These are phyloP conservation scores for Blastobotrys malaysiensis DNA, from an alignment of 1,139 yeast genomes.

Conservation along the genomic window DNA sequence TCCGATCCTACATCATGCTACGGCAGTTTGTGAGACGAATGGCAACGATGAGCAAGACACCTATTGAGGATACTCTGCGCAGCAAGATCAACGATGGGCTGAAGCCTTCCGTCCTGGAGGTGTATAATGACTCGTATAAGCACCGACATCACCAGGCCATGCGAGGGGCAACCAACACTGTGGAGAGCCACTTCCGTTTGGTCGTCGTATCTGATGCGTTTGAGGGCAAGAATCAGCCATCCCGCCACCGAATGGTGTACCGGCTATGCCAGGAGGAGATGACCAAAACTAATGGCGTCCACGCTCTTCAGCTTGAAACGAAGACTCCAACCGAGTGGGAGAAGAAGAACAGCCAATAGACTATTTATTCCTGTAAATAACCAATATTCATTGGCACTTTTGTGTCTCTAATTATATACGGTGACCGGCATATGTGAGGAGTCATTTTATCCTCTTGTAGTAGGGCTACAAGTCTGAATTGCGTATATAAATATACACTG, in stretches of 20 bases:
- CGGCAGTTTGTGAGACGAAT: background rate
- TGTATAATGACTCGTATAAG: conserved; percentile 78
- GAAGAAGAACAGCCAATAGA: conserved; percentile 15
- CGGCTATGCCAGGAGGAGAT: conserved; percentile 66
- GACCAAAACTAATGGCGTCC: conserved; percentile 60
- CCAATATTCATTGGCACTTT: background rate
- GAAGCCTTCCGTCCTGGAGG: conserved; percentile 48
- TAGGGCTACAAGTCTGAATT: background rate
- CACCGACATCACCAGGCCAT: conserved; percentile 88
- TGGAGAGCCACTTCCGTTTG: conserved; percentile 73
- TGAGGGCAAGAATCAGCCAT: conserved; percentile 60
- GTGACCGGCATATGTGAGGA: background rate
- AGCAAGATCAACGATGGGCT: conserved; percentile 44
- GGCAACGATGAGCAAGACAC: background rate
- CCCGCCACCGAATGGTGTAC: conserved; percentile 76
- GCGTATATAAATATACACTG: background rate
- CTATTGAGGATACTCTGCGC: background rate
- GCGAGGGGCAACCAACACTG: conserved; percentile 63
- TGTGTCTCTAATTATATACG: no score
- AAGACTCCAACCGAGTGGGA: conserved; percentile 62
- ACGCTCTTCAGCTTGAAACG: conserved; percentile 83
- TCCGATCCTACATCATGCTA: background rate
- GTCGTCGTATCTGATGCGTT: conserved; percentile 70
- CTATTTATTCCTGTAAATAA: background rate
- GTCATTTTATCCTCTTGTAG: no score